phyloP scores from a whole-genome alignment of 225 moss, liverwort and hornwort species.

The Ulota crispa region DNA sequence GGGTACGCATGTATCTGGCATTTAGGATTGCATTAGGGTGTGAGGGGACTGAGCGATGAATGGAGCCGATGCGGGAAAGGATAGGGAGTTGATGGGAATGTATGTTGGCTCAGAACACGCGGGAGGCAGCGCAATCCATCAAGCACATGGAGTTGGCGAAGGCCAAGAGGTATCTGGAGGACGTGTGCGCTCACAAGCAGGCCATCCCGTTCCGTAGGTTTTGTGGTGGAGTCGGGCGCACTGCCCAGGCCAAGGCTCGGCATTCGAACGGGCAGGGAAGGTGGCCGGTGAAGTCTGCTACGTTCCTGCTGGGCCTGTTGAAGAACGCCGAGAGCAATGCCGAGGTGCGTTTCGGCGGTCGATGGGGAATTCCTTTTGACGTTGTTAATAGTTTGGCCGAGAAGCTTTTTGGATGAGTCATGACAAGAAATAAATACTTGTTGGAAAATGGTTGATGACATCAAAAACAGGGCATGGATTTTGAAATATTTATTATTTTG shows the following conservation, averaged over 20 bases:
- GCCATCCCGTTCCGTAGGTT: conserved; percentile 72
- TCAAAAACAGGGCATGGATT: too few relatives aligned
- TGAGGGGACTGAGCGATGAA: background rate
- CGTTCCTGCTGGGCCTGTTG: conserved; percentile 60
- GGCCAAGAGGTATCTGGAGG: conserved; percentile 72
- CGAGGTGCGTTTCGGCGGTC: conserved; percentile 27
- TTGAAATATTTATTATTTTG: too few relatives aligned
- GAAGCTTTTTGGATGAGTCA: too few relatives aligned
- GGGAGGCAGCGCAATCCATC: conserved; percentile 75
- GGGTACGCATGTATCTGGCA: background rate
- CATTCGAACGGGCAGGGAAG: conserved; percentile 77
- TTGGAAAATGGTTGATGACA: too few relatives aligned
- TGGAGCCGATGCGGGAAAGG: background rate
- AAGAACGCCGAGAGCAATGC: conserved; percentile 81
- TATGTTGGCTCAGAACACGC: conserved; percentile 48
- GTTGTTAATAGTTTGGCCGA: background rate
- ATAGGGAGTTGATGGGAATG: background rate
- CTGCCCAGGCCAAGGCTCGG: conserved; percentile 66
- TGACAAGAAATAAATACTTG: too few relatives aligned
- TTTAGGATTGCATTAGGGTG: background rate
- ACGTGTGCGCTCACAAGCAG: conserved; percentile 76
- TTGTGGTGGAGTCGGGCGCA: conserved; percentile 71
- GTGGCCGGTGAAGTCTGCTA: conserved; percentile 79
- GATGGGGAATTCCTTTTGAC: too few relatives aligned
- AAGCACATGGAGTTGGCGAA: conserved; percentile 64